Base-by-base conservation (phyloP, 164 flowering plant species). In the Chimonanthus salicifolius region DNA sequence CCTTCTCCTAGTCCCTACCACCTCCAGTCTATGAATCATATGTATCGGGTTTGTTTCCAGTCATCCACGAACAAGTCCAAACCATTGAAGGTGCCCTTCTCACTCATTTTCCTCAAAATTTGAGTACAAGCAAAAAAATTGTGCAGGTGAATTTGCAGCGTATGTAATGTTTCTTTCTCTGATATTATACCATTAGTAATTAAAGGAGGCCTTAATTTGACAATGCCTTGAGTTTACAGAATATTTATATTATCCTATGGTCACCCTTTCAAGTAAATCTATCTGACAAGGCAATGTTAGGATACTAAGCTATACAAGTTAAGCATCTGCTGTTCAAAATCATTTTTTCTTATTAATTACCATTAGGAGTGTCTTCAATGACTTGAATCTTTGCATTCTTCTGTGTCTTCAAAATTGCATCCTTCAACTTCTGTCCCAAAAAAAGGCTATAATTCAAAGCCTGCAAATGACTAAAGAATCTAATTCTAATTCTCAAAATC, bases 371-470 rank as follows among this genome's bases (percentile, higher is more conserved):
- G 63, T 88, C 90, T 81, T 90, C 91, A 73, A 86, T 71, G 18
- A 78, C 84, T 69, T 82, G 81, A 77, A 94, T 83, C 75, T 85
- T 84, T 43, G 85, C 88, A 82, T 94, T 91, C 74, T 82, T 88
- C 85, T 91, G 99, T 2, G 99, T 94, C 66, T 85, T 78, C 75
- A 85, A n/a, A 69, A 94, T 90, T 33, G 97, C 97, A 79, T 91
- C 89, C 78, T 86, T 70, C 80, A 94, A 74, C 76, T 83, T 80
- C 97, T 94, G 87, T 82, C n/a, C 49, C 7, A 80, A 64, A 10
- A 71, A 51, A 58, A 69, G 46, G 21, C 62, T 48, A 64, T 47
- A 75, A 18, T 62, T 45, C 7, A 10, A 48, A n/a, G 18, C 48
- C 7, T 13, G 3, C 10, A 58, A 45, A 71, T 5, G 20, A 13